phyloP scores from a whole-genome alignment of 2,329 filamentous ascomycete species.

The Cercospora canescens region DNA sequence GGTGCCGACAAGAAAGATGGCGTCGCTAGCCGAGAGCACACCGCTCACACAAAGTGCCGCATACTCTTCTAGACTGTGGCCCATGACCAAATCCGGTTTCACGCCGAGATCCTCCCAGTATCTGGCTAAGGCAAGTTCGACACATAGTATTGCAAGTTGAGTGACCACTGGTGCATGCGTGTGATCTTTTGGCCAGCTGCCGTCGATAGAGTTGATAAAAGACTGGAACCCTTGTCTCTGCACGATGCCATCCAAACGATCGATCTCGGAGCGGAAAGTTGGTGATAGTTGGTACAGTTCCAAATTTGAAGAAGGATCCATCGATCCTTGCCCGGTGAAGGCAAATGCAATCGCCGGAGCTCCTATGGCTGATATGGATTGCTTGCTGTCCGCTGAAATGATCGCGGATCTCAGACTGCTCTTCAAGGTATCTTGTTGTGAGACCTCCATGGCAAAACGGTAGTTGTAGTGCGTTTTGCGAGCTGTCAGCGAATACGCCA shows the following conservation, averaged over 20 bases:
- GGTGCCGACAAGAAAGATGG: conserved; percentile 38
- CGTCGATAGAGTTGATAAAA: conserved; percentile 31
- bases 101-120: conserved; percentile 33
- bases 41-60: conserved; percentile 40
- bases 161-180: conserved; percentile 21
- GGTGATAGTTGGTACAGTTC: conserved; percentile 34
- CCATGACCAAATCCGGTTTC: conserved; percentile 30
- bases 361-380: conserved; percentile 13
- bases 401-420: conserved; percentile 6
- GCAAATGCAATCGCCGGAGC: conserved; percentile 37
- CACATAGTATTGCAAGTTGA: conserved; percentile 43
- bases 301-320: conserved; percentile 28
- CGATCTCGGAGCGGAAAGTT: conserved; percentile 35
- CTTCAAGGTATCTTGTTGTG: conserved; percentile 34
- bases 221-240: conserved; percentile 35
- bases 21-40: conserved; percentile 37
- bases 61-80: conserved; percentile 43
- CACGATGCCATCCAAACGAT: conserved; percentile 33
- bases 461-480: conserved; percentile 47
- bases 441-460: conserved; percentile 36
- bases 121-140: conserved; percentile 44
- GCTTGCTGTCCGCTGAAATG: background rate
- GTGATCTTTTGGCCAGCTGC: background rate
- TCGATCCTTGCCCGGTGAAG: conserved; percentile 43
- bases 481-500: conserved; percentile 70